phyloP scores from a whole-genome alignment of 2,329 filamentous ascomycete genomes.

The Stachybotrys chartarum region DNA sequence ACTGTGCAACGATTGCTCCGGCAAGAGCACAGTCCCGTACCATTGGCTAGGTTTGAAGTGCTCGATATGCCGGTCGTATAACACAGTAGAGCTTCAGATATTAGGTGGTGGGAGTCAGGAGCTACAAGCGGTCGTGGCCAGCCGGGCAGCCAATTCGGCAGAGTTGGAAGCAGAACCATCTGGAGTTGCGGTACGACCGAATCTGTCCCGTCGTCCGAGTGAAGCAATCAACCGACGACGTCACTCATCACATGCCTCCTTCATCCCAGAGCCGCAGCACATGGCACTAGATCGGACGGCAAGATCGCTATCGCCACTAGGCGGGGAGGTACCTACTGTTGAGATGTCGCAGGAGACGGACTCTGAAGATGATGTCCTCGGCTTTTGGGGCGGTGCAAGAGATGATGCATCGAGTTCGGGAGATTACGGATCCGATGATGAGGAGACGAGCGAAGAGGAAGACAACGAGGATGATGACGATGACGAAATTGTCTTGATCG shows the following conservation, averaged over 20 bases:
- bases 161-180: constrained; percentile 1
- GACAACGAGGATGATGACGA: constrained; percentile 44
- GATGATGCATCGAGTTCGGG: constrained; percentile 27
- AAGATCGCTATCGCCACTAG: constrained; percentile 35
- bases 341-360: constrained; percentile 19
- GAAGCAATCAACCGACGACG: constrained; percentile 21
- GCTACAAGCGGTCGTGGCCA: constrained; percentile 15
- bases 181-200: neutral
- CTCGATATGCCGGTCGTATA: constrained; percentile 62
- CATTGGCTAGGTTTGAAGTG: constrained; percentile 96
- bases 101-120: constrained; percentile 33
- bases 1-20: constrained; percentile 90
- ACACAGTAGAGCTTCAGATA: constrained; percentile 59
- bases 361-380: constrained; percentile 25
- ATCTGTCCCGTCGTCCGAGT: neutral
- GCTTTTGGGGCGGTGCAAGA: constrained; percentile 1
- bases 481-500: constrained; percentile 41
- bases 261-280: constrained; percentile 18
- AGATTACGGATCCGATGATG: constrained; percentile 33
- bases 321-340: constrained; percentile 16
- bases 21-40: constrained; percentile 77
- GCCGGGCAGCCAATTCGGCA: constrained; percentile 9
- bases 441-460: constrained; percentile 33
- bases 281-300: constrained; percentile 32
- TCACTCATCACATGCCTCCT: constrained; percentile 28